phyloP scores from a whole-genome alignment of 768 basidiomycete genomes.

The Panellus pusillus region DNA sequence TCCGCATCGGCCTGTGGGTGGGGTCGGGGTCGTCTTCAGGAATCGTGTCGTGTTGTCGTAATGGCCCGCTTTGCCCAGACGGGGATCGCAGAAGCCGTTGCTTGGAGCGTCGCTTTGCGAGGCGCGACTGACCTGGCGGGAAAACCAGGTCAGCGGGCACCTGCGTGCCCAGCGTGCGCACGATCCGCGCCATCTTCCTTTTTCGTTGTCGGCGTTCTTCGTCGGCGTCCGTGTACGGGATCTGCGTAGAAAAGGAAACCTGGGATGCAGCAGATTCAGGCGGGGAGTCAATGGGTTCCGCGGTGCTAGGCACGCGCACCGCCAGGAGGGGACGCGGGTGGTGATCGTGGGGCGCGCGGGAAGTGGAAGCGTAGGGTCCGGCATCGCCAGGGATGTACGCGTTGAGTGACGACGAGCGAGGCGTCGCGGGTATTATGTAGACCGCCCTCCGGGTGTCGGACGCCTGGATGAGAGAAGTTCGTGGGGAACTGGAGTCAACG shows the following conservation, averaged over 20 bases:
- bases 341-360: not conserved
- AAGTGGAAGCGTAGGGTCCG: not conserved
- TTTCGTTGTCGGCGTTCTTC: slow-evolving; percentile 29
- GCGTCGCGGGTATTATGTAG: not conserved
- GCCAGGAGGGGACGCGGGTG: not conserved
- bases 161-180: slow-evolving; percentile 46
- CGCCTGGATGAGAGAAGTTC: not conserved
- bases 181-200: slow-evolving; percentile 41
- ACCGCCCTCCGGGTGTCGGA: not conserved
- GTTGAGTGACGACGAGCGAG: slow-evolving; percentile 2
- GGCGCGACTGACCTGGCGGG: not conserved
- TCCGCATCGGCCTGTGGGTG: not conserved
- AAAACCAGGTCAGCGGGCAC: slow-evolving; percentile 44
- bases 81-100: not conserved
- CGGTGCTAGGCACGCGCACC: not conserved
- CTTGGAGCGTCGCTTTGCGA: not conserved
- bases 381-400: not conserved
- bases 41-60: too few species aligned
- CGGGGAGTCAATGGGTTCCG: not conserved
- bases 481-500: slow-evolving; percentile 4
- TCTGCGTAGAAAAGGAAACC: not conserved
- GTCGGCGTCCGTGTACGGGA: not conserved
- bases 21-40: not conserved
- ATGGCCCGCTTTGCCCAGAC: not conserved
- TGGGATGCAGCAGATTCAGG: not conserved